These are phyloP conservation scores for Thoreauomyces humboldtii DNA, from an alignment of 192 early-diverging fungal genomes.

Conservation along the genomic window DNA sequence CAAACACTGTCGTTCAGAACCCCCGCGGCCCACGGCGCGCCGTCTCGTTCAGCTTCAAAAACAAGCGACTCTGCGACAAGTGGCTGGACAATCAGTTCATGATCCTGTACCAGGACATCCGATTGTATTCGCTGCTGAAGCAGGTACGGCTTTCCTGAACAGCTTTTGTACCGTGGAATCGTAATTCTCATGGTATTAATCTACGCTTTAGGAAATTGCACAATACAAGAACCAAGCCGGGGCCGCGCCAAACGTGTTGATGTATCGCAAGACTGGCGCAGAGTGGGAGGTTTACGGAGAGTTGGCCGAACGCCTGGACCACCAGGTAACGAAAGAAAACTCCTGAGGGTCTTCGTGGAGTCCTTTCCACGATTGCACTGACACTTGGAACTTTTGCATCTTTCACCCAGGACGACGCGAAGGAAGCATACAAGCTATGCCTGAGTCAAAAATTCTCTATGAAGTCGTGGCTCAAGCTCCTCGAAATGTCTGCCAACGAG, in stretches of 20 bases:
- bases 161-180: neutral
- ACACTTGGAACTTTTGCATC: no score
- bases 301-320: slow-evolving; percentile 79
- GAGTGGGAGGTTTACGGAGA: slow-evolving; percentile 99
- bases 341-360: no score
- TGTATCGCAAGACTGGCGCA: slow-evolving; percentile 89
- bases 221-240: slow-evolving; percentile 60
- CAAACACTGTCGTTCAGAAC: slow-evolving; percentile 22
- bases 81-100: slow-evolving; percentile 99
- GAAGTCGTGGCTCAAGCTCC: slow-evolving; percentile 82
- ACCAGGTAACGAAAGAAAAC: no score
- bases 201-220: slow-evolving; percentile 60
- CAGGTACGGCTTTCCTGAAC: slow-evolving; percentile 50
- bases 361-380: no score
- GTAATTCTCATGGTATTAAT: neutral
- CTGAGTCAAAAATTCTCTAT: slow-evolving; percentile 89
- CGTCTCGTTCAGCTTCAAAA: slow-evolving; percentile 72
- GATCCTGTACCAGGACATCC: slow-evolving; percentile 96
- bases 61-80: slow-evolving; percentile 97
- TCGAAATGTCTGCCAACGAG: slow-evolving; percentile 80
- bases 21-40: slow-evolving; percentile 30
- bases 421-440: slow-evolving; percentile 85
- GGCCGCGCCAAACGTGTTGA: slow-evolving; percentile 57
- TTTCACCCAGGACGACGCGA: slow-evolving; percentile 75
- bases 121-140: slow-evolving; percentile 90